Evolutionary conservation across 352 stramenopile genomes (phyloP), one percentile per base, ranked within the genome.

Genomic region (Phytophthora vignae): DNA sequence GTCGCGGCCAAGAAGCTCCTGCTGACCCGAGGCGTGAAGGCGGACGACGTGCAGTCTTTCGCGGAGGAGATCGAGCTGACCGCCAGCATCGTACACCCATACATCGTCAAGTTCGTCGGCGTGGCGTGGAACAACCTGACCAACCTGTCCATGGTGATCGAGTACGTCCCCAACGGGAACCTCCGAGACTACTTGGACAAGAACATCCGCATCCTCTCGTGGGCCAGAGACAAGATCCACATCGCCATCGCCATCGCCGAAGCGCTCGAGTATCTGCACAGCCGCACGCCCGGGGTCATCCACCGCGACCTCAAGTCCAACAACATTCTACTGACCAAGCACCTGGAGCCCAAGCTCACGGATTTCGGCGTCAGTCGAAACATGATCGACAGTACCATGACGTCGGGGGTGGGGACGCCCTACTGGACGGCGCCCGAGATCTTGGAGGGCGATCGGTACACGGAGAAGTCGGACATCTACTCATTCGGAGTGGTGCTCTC

Each of bases 351-450:
- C 5, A 87, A 91, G 29, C 59, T 97, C 27, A 94, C 85, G 22
- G 90, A 97, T 69, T 97, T 98, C 75, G 92, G 91, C 29, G 70
- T 94, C 67, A 86, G 73, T 33, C 87, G 64, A 3, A 44, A 36
- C 7, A 17, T 56, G 12, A 55, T 65, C 15, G 70, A 77, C 19
- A 17, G 55, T 31, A 73, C 64, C 53, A 59, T 86, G 91, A 75
- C 79, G 81, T 52, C 85, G 0, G 87, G 92, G 22, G 92, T 93
- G 9, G 91, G 91, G 0, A 97, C 90, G 10, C 83, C 86, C 8
- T 90, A 91, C 49, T 97, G 93, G 79, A 90, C 90, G 8, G 89
- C 90, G 0, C 90, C 90, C 0, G 90, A 97, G 63, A 59, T 96
- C 17, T 55, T 94, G 25, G 60, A 83, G 40, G 79, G 81, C n/a